These are phyloP conservation scores for Chernovozyma sophiae-reginae DNA, from an alignment of 1,139 yeast genomes.

Conservation along the genomic window DNA sequence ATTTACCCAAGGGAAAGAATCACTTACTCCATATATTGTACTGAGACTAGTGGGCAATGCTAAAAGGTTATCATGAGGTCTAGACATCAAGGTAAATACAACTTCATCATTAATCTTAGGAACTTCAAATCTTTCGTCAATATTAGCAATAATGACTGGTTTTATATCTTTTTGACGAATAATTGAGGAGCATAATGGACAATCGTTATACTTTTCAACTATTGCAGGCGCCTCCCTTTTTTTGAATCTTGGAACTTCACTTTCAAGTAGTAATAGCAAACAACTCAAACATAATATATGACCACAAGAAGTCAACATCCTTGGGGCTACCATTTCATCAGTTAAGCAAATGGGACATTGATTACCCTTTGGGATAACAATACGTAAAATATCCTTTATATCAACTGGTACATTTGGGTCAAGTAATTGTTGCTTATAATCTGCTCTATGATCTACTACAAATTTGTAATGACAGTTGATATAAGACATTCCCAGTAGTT, in stretches of 20 bases:
- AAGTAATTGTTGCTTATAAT: slow-evolving; percentile 51
- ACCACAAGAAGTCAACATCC: slow-evolving; percentile 90
- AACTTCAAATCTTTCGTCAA: slow-evolving; percentile 54
- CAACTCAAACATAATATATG: slow-evolving; percentile 88
- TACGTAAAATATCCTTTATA: slow-evolving; percentile 59
- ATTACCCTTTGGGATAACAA: slow-evolving; percentile 67
- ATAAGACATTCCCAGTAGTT: slow-evolving; percentile 65
- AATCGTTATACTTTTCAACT: slow-evolving; percentile 59
- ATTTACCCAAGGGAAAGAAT: slow-evolving; percentile 30
- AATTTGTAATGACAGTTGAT: slow-evolving; percentile 85
- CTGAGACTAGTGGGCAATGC: slow-evolving; percentile 55
- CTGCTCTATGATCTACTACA: slow-evolving; percentile 61
- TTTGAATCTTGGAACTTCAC: slow-evolving; percentile 42
- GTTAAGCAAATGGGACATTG: slow-evolving; percentile 90
- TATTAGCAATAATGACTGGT: slow-evolving; percentile 61
- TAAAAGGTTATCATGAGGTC: slow-evolving; percentile 56
- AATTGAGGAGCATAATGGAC: slow-evolving; percentile 80
- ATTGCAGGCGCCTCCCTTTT: slow-evolving; percentile 34
- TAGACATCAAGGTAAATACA: slow-evolving; percentile 65
- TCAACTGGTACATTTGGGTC: slow-evolving; percentile 79
- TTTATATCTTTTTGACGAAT: slow-evolving; percentile 57
- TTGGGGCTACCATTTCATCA: slow-evolving; percentile 82
- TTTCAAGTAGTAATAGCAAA: slow-evolving; percentile 63
- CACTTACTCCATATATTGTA: slow-evolving; percentile 22
- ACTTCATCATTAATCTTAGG: slow-evolving; percentile 62